Conservation (phyloP, 495 filamentous ascomycete species). For the Ramalina peruviana region DNA sequence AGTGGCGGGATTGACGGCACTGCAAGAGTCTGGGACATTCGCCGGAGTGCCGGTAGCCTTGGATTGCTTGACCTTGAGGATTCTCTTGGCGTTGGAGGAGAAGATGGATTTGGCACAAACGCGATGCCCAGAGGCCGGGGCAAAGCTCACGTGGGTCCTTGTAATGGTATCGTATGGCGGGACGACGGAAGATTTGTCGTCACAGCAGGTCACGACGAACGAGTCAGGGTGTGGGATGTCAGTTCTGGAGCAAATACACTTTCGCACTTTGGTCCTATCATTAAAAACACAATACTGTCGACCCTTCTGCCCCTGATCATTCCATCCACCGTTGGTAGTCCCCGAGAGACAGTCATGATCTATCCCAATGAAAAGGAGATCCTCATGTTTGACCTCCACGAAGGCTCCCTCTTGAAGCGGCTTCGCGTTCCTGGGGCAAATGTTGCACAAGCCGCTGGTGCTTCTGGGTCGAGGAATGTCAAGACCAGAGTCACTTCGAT, state of each 20-base stretch:
- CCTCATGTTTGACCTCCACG: conserved; percentile 57
- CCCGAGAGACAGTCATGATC: conserved; percentile 49
- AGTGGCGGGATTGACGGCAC: conserved; percentile 65
- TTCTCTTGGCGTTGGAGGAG: conserved; percentile 41
- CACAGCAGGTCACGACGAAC: conserved; percentile 65
- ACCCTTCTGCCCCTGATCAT: conserved; percentile 47
- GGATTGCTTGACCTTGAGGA: conserved; percentile 71
- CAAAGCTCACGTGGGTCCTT: conserved; percentile 59
- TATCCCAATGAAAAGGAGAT: conserved; percentile 66
- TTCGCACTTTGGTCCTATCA: conserved; percentile 62
- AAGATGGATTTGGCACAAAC: conserved; percentile 33
- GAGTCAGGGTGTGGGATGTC: conserved; percentile 75
- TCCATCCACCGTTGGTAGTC: conserved; percentile 34
- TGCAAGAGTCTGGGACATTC: conserved; percentile 73
- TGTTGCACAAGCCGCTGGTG: conserved; percentile 22
- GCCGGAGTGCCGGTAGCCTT: conserved; percentile 55
- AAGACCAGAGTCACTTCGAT: conserved; percentile 52
- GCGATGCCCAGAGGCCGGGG: conserved; percentile 34
- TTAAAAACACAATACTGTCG: conserved; percentile 57
- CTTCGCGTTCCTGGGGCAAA: conserved; percentile 47
- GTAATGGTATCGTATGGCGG: conserved; percentile 75
- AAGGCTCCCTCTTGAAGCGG: conserved; percentile 58
- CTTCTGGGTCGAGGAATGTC: conserved; percentile 27
- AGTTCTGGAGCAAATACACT: conserved; percentile 68
- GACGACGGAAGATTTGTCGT: conserved; percentile 60